Conservation (phyloP, 352 stramenopile genomes). For the Globisporangium lucens region DNA sequence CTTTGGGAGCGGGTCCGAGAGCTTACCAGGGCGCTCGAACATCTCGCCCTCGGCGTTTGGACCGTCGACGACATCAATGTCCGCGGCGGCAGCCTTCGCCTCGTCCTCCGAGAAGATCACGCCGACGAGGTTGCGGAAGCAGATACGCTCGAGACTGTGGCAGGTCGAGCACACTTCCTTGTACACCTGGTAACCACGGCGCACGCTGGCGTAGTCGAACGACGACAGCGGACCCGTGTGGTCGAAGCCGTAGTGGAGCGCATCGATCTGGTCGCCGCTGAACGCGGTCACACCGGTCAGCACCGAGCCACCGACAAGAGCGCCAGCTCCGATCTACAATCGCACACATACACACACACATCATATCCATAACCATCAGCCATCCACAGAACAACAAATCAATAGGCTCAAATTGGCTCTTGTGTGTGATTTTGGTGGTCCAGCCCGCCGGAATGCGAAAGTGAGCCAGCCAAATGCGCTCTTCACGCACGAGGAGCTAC, state of each 20-base stretch:
- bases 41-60: constrained; percentile 98
- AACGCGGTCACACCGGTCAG: constrained; percentile 78
- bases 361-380: neutral
- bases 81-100: constrained; percentile 88
- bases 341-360: neutral
- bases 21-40: constrained; percentile 98
- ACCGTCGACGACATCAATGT: constrained; percentile 96
- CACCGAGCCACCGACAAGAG: constrained; percentile 69
- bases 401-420: constrained; percentile 6
- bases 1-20: constrained; percentile 93
- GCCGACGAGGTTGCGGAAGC: constrained; percentile 97
- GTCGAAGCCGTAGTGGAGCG: constrained; percentile 87
- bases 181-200: constrained; percentile 99
- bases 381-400: constrained; percentile 16
- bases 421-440: constrained; percentile 56
- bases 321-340: constrained; percentile 56
- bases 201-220: constrained; percentile 92
- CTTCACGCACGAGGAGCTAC: constrained; percentile 1
- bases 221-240: constrained; percentile 82
- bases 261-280: constrained; percentile 86
- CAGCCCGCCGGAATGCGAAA: constrained; percentile 24
- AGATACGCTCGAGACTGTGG: constrained; percentile 96
- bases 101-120: constrained; percentile 95
- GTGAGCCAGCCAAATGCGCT: neutral
- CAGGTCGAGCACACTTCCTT: constrained; percentile 98